Evolutionary conservation across 2,329 filamentous ascomycete genomes (phyloP), one percentile per base, ranked within the genome.

Genomic region (Diaporthe sp.): DNA sequence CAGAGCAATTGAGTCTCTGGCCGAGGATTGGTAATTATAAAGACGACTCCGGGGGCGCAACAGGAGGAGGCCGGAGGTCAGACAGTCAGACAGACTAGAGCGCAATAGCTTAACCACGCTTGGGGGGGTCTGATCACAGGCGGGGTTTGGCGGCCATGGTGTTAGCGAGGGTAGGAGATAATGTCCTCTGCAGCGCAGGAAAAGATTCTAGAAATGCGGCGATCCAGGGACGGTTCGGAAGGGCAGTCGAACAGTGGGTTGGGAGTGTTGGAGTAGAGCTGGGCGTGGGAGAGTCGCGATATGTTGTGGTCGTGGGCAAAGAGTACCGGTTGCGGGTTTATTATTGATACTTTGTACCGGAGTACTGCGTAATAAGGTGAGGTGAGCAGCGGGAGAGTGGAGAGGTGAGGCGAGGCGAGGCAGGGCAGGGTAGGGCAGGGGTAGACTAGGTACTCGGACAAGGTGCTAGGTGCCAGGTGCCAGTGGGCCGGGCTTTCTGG

Each of bases 61-160:
- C 34, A 44, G 47, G 8, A 34, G 34, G 5, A 73, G 51, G 44
- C 61, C 57, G 53, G 74, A 51, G 44, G 70, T 67, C 25, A 60
- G 70, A 73, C 60, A 25, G 22, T 51, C 49, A 47, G 67, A 25
- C 22, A n/a, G 63, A 31, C 55, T 39, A 61, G 65, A 39, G 51
- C 49, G 51, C 57, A 72, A 61, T 49, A 74, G 75, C 67, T 61
- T 72, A 72, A 57, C 68, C 75, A 75, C 67, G 61, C 34, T 44
- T 44, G 37, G n/a, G 61, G 34, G 31, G 42, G 58, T 67, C 65
- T 71, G 75, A 63, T 76, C 75, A 76, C 51, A 76, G 75, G 67
- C 60, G 67, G 73, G 68, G 67, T 72, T 71, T 75, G 58, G 67
- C 73, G 49, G 75, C 75, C 75, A 76, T 76, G 75, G 53, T 75